A percentile compares a stretch with the other conserved stretches of the same genome.
Conservation (phyloP, 805 yeast genomes). For the Schwanniomyces yamadae region DNA sequence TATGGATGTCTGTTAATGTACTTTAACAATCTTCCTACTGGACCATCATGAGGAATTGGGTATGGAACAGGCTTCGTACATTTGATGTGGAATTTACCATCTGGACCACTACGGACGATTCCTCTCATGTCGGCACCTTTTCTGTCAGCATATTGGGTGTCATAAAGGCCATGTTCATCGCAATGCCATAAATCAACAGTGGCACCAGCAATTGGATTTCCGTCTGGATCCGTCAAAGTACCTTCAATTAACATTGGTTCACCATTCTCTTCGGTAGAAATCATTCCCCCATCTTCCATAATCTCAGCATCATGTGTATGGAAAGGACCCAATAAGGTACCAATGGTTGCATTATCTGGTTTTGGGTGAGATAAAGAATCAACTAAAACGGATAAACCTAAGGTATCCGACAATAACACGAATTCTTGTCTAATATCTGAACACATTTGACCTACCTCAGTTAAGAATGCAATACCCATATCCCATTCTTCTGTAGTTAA, state of each 20-base stretch:
- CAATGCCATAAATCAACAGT: slow-evolving; percentile 21
- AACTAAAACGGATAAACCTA: slow-evolving; percentile 20
- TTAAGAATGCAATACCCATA: slow-evolving; percentile 16
- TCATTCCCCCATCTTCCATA: slow-evolving; percentile 14
- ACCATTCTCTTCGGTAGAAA: slow-evolving; percentile 18
- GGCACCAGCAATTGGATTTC: slow-evolving; percentile 17
- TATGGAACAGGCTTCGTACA: slow-evolving; percentile 35
- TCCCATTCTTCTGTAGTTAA: slow-evolving; percentile 21
- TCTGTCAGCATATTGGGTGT: slow-evolving; percentile 19
- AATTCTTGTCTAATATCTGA: slow-evolving; percentile 21
- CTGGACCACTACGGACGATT: slow-evolving; percentile 12
- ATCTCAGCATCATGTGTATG: slow-evolving; percentile 22
- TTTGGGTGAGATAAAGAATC: slow-evolving; percentile 21
- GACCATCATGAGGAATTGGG: slow-evolving; percentile 41
- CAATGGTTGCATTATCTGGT: slow-evolving; percentile 19
- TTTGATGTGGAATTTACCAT: slow-evolving; percentile 21
- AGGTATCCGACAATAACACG: slow-evolving; percentile 17
- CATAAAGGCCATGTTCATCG: slow-evolving; percentile 20
- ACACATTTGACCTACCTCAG: slow-evolving; percentile 18
- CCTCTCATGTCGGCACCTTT: slow-evolving; percentile 22
- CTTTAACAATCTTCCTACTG: slow-evolving; percentile 32
- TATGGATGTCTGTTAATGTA: slow-evolving; percentile 35
- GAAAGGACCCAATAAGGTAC: slow-evolving; percentile 22
- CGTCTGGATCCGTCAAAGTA: slow-evolving; percentile 13
- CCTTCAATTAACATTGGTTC: slow-evolving; percentile 23